phyloP scores from a whole-genome alignment of 768 basidiomycete species.

The Tricholoma terreum region DNA sequence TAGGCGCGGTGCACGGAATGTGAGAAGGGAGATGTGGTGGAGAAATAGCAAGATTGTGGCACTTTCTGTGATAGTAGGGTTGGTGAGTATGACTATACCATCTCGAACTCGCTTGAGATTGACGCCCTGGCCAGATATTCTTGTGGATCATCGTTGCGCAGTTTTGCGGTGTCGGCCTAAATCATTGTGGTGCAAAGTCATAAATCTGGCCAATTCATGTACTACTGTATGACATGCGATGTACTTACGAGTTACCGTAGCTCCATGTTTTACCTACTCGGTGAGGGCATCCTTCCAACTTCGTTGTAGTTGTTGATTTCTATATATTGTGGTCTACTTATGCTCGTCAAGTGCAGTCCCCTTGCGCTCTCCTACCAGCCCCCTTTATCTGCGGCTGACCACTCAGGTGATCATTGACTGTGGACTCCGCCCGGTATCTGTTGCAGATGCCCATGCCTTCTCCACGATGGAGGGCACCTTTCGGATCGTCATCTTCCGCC shows the following conservation, averaged over 20 bases:
- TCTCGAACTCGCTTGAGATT: not conserved
- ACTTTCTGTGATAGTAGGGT: constrained; percentile 65
- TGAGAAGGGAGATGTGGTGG: constrained; percentile 89
- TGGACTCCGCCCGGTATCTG: not conserved
- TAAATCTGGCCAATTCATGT: constrained; percentile 2
- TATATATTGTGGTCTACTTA: not conserved
- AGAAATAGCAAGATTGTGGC: constrained; percentile 68
- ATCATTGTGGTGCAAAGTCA: constrained; percentile 50
- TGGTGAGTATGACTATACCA: constrained; percentile 45
- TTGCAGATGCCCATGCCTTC: not conserved
- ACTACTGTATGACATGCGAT: not conserved
- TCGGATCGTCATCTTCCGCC: not conserved
- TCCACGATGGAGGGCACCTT: not conserved
- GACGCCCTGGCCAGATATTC: constrained; percentile 47
- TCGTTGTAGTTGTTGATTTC: not conserved
- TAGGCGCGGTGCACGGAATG: constrained; percentile 80
- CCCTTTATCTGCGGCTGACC: not conserved
- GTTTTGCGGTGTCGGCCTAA: constrained; percentile 82
- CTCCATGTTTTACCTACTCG: not conserved
- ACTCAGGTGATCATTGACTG: not conserved
- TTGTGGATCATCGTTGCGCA: constrained; percentile 84
- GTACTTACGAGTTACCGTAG: not conserved
- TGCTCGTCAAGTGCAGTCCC: too few relatives aligned
- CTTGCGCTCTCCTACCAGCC: not conserved
- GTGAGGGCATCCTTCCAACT: constrained; percentile 3